Base-by-base conservation (phyloP, 768 basidiomycete genomes). In the Gymnopilus junonius region DNA sequence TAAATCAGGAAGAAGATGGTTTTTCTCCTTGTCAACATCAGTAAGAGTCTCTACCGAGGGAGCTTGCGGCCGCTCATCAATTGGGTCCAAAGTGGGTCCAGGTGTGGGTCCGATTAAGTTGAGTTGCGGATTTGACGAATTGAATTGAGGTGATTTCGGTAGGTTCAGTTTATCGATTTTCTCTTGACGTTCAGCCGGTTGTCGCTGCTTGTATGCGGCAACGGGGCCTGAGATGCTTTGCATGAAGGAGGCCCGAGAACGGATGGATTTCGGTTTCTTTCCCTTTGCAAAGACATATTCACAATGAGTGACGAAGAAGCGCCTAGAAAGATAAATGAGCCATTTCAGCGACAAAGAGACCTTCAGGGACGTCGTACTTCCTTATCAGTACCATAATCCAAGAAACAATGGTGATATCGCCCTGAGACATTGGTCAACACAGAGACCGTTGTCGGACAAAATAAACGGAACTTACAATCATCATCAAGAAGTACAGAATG, bases 321-420 rank as follows among this genome's bases (percentile, higher is more conserved):
- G 74, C 62, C 83, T 84, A n/a, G 20, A 54, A 7, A 61, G 48
- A 48, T 20, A 15, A 37, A 46, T 15, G n/a, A n/a, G n/a, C 50
- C 48, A 31, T 39, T 29, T n/a, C 6, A 4, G 45, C 8, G 27
- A 35, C 17, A 29, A 15, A 4, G 5, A 45, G 25, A 3, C 5
- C 21, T 37, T 21, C 46, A 21, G 37, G 8, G 43, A 25, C 11
- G 11, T 12, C 75, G 55, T 62, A 85, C 83, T 85, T 83, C 58
- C 89, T 78, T n/a, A 87, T 82, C 48, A 88, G 75, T 31, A 90
- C 87, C 82, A 89, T 87, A 40, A 87, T 74, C 85, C 89, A 87
- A 2, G 87, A 86, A 17, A 88, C 84, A 25, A 80, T 75, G 0
- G 84, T 83, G 56, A 82, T 69, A 58, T 82, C 78, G 0, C 84